Evolutionary conservation across 495 filamentous ascomycete species (phyloP), one percentile per base, ranked within the genome.

Genomic region (Penicillium malachiteum): DNA sequence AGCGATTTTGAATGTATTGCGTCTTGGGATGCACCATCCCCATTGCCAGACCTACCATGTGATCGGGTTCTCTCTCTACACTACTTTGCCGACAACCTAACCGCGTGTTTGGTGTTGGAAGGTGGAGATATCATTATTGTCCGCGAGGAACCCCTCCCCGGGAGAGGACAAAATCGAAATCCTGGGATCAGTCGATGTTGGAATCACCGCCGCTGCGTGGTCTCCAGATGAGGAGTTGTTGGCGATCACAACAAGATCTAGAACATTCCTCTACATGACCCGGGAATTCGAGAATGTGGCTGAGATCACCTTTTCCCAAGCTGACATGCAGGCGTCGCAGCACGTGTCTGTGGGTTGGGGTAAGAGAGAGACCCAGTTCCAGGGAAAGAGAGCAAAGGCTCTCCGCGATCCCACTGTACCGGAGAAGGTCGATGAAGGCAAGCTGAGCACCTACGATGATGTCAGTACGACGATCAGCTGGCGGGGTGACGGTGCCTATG

Each of bases 291-390:
- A 97, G 64, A 86, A 86, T 62, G 82, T 95, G 50, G 79, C 84
- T 7, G 86, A 89, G 62, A 79, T 89, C 54, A 78, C 78, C 11
- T 85, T 96, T 59, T 80, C 81, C 4, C 62, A 74, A 4, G 87
- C 91, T 21, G 94, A 98, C 70, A 76, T 96, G 51, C 86, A 91
- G 63, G 81, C 84, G 1, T 97, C 94, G 1, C 91, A 89, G 68
- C 94, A 98, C 81, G 94, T 98, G 41, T 96, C 92, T 16, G 94
- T 98, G 18, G 94, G 94, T 49, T 98, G 94, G 94, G 94, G 94
- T 56, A 97, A 97, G 77, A 86, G 87, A 66, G 94, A 98, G 71
- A 98, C 94, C 6, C 94, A 98, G 72, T 98, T 98, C 65, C 88
- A 96, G 65, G 94, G 94, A 47, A 92, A 90, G 66, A 85, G 91